Evolutionary conservation across 192 early-diverging fungal species (phyloP), one percentile per base, ranked within the genome.

Genomic region (Chytriomyces sp.): DNA sequence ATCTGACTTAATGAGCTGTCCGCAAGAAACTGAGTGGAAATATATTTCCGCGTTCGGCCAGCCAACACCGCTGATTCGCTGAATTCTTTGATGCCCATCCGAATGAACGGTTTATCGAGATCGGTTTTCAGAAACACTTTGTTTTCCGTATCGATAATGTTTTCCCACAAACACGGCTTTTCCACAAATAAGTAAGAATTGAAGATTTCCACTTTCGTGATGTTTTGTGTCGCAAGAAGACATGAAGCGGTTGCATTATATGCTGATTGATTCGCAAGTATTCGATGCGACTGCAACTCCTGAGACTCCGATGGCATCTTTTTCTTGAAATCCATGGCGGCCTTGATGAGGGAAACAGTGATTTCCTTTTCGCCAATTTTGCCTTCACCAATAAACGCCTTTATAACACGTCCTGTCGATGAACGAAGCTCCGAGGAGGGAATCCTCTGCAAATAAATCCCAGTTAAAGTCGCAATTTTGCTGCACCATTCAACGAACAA

Each of bases 1-100:
- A 88, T 86, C 81, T 88, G 87, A 44, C 87, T 89, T 44, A 91
- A 65, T 72, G 89, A 90, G 74, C 87, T 90, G 35, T 89, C 90
- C 7, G 81, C 76, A 23, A 91, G 72, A 69, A 83, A 90, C 65
- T 89, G 88, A 3, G 88, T 88, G 3, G 87, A 86, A 45, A 89
- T 68, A 70, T 91, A 86, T 43, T 85, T 82, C 6, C 64, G 64
- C 16, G 75, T 64, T 43, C 24, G 47, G 23, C 46, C 13, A 24
- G 16, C 45, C n/a, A 9, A 61, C 35, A 57, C 26, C 45, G 28
- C 13, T 43, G 64, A 50, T 69, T 76, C 50, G 44, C 49, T 76
- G 67, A 79, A 82, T n/a, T 79, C 69, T 65, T 81, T 70, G 35
- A 82, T 44, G n/a, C 67, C 70, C 20, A 70, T 35, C 28, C 61